Conservation (phyloP, 208 protist genomes). For the Wallacemonas rigidus region DNA sequence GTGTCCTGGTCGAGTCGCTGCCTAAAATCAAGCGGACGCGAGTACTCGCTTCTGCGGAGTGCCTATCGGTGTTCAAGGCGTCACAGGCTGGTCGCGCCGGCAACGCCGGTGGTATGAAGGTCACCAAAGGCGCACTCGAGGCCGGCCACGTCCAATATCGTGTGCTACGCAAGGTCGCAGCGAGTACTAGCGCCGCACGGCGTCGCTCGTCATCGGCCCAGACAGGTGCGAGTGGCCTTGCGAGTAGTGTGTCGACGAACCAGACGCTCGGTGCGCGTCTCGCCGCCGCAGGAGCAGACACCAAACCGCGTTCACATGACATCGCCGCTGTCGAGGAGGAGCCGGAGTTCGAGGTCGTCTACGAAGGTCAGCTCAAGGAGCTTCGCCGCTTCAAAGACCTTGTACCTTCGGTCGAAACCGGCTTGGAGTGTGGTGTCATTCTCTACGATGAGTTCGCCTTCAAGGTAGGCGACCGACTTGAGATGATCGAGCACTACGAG, state of each 20-base stretch:
- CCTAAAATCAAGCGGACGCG: slow-evolving; percentile 72
- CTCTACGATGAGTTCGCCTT: slow-evolving; percentile 89
- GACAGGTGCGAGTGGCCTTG: slow-evolving; percentile 14
- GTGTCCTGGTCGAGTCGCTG: slow-evolving; percentile 64
- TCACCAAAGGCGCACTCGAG: slow-evolving; percentile 78
- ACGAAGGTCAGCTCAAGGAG: slow-evolving; percentile 88
- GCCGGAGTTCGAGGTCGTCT: slow-evolving; percentile 60
- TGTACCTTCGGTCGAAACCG: slow-evolving; percentile 80
- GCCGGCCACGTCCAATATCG: slow-evolving; percentile 63
- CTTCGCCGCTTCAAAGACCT: slow-evolving; percentile 89
- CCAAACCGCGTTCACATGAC: slow-evolving; percentile 2
- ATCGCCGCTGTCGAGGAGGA: slow-evolving; percentile 1
- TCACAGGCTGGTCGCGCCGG: slow-evolving; percentile 82
- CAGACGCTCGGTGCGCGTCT: not conserved
- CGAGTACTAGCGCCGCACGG: slow-evolving; percentile 17
- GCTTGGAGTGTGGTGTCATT: slow-evolving; percentile 90
- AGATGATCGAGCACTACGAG: slow-evolving; percentile 79
- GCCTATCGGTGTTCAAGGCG: slow-evolving; percentile 78
- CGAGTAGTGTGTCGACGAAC: slow-evolving; percentile 11
- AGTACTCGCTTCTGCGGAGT: slow-evolving; percentile 74
- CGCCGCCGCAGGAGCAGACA: not conserved
- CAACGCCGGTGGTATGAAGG: slow-evolving; percentile 85
- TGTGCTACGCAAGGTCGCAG: slow-evolving; percentile 51
- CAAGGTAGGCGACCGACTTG: slow-evolving; percentile 68
- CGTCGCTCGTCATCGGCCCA: not conserved